Evolutionary conservation across 2,329 filamentous ascomycete species (phyloP), one percentile per base, ranked within the genome.

Genomic region (Colletotrichum navitas): DNA sequence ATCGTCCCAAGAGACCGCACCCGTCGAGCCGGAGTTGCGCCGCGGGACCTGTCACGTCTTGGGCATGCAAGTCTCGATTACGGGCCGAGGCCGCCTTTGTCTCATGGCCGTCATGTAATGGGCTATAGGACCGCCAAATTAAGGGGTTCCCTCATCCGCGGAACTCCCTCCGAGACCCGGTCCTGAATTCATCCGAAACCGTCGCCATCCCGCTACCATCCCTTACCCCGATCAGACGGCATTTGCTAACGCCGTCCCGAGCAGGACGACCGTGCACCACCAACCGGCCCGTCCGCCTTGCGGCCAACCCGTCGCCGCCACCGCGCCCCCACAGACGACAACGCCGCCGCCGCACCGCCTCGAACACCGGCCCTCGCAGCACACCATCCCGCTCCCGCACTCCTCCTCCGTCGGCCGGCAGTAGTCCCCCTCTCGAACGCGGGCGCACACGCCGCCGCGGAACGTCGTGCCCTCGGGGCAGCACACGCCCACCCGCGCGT

Each of bases 401-500:
- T 49, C 64, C 16, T 49, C 64, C 2, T 55, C 58, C 34, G 8
- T 10, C 34, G 5, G 8, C 3, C 59, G 63, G 29, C 71, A 73
- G n/a, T 63, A 71, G 43, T 58, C 63, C 14, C 63, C 71, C 3
- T 24, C n/a, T 3, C 43, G 43, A 7, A 68, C 26, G 6, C 18
- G 21, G 45, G 61, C 68, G 34, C 71, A 73, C 1, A 58, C 47
- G 3, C 34, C 45, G n/a, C 36, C 59, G 55, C 68, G 68, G 14
- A 71, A 60, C 52, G 21, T 51, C 63, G 62, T 60, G 18, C 47
- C 60, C 2, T 39, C 7, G 5, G 59, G 34, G 36, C 71, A 73
- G 64, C 71, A 73, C 3, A 47, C n/a, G 21, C 71, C 68, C 11
- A 66, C 39, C 24, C 26, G 47, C 52, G 6, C 24, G 63, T 73